These are phyloP conservation scores for Solanum pinnatisectum DNA, from an alignment of 257 asterid species.

Conservation along the genomic window DNA sequence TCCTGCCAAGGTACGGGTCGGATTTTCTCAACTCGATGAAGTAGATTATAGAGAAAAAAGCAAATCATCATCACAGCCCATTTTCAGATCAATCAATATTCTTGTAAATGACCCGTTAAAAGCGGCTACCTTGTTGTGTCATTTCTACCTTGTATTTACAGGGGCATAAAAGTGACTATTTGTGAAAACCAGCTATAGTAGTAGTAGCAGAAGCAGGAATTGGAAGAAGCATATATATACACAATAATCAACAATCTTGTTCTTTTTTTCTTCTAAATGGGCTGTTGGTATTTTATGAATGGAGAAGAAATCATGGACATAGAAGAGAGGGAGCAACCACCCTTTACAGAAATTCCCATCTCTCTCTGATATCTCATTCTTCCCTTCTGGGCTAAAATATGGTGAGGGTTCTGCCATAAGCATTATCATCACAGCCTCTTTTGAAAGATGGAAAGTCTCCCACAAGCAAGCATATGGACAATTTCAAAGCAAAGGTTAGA, in stretches of 20 bases:
- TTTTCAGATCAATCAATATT: background rate
- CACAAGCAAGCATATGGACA: background rate
- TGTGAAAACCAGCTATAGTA: background rate
- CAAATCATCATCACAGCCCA: background rate
- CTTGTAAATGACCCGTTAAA: background rate
- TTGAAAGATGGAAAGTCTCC: background rate
- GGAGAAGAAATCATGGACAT: constrained; percentile 9
- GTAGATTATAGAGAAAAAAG: background rate
- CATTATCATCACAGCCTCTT: background rate
- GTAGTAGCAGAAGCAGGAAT: background rate
- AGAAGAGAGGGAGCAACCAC: constrained; percentile 26
- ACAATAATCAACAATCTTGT: background rate
- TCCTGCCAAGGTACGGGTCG: background rate
- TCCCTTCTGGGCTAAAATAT: background rate
- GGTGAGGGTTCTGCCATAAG: background rate
- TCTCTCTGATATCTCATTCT: constrained; percentile 1
- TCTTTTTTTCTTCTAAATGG: background rate
- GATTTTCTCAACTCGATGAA: background rate
- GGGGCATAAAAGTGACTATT: background rate
- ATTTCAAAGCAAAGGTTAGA: background rate
- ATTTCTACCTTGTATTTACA: background rate
- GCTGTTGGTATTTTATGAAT: background rate
- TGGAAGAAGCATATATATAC: background rate
- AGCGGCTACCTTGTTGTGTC: background rate
- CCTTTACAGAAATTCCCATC: constrained; percentile 11